A percentile compares a stretch with the other conserved stretches of the same genome.
phyloP scores from a whole-genome alignment of 768 basidiomycete genomes.

The Mycena latifolia region DNA sequence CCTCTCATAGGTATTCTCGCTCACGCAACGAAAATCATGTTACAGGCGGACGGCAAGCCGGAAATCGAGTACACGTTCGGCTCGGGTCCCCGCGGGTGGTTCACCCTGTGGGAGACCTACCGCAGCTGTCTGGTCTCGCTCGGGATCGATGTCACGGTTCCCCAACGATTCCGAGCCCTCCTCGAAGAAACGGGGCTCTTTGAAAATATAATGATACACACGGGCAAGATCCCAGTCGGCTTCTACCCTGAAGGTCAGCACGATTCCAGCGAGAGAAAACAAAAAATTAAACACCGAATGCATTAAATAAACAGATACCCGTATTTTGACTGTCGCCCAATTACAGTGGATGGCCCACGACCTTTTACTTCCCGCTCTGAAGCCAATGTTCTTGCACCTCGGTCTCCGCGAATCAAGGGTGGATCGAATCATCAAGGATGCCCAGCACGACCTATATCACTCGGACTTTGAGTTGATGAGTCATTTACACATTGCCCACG shows the following conservation, averaged over 20 bases:
- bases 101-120: slow-evolving; percentile 73
- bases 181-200: slow-evolving; percentile 64
- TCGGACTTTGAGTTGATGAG: slow-evolving; percentile 64
- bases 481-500: slow-evolving; percentile 72
- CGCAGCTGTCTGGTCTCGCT: slow-evolving; percentile 64
- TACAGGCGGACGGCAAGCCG: slow-evolving; percentile 51
- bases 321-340: slow-evolving; percentile 74
- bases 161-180: slow-evolving; percentile 64
- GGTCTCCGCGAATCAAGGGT: slow-evolving; percentile 67
- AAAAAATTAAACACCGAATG: too few species aligned
- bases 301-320: slow-evolving; percentile 65
- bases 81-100: slow-evolving; percentile 68
- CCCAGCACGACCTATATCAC: slow-evolving; percentile 75
- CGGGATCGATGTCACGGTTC: slow-evolving; percentile 69
- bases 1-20: neutral
- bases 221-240: slow-evolving; percentile 75
- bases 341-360: slow-evolving; percentile 83
- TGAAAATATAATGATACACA: slow-evolving; percentile 65
- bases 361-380: slow-evolving; percentile 71
- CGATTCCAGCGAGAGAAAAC: neutral
- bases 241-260: slow-evolving; percentile 72
- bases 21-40: neutral
- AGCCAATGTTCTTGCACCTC: slow-evolving; percentile 66
- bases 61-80: slow-evolving; percentile 48
- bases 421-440: slow-evolving; percentile 68